Percentiles rank a stretch among this genome's conserved stretches.
These are phyloP conservation scores for Geum urbanum DNA, from an alignment of 306 rosid species.

Conservation along the genomic window DNA sequence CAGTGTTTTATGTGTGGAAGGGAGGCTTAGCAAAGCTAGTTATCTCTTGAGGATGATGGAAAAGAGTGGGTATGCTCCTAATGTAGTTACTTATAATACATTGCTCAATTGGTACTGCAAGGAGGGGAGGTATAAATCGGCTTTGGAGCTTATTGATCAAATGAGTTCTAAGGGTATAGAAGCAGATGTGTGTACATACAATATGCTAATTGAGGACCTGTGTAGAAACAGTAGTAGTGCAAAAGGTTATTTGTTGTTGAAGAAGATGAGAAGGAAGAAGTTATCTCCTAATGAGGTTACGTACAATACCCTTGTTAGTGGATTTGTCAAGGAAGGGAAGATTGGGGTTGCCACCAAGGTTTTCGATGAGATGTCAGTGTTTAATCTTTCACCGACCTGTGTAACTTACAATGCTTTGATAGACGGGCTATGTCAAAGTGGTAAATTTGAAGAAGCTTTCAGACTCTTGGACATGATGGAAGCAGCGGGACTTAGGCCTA, in stretches of 20 bases:
- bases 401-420: conserved; percentile 60
- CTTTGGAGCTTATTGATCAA: conserved; percentile 52
- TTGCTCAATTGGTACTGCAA: conserved; percentile 76
- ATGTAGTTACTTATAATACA: conserved; percentile 56
- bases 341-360: conserved; percentile 55
- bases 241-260: conserved; percentile 59
- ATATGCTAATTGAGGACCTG: conserved; percentile 59
- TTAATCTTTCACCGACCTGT: conserved; percentile 47
- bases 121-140: conserved; percentile 53
- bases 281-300: conserved; percentile 57
- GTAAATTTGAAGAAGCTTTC: conserved; percentile 46
- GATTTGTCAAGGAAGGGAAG: conserved; percentile 79
- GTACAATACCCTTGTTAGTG: conserved; percentile 62
- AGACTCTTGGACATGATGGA: conserved; percentile 61
- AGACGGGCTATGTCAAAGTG: conserved; percentile 46
- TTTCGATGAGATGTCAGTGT: conserved; percentile 52
- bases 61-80: conserved; percentile 50
- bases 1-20: conserved; percentile 51
- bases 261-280: conserved; percentile 64
- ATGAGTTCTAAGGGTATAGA: conserved; percentile 68
- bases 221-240: conserved; percentile 65
- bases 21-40: conserved; percentile 57
- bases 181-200: conserved; percentile 67
- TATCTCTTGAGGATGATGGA: conserved; percentile 61
- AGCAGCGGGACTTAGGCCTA: conserved; percentile 46